phyloP scores from a whole-genome alignment of 2,329 filamentous ascomycete species.

The Aspergillus oerlinghausenensis region DNA sequence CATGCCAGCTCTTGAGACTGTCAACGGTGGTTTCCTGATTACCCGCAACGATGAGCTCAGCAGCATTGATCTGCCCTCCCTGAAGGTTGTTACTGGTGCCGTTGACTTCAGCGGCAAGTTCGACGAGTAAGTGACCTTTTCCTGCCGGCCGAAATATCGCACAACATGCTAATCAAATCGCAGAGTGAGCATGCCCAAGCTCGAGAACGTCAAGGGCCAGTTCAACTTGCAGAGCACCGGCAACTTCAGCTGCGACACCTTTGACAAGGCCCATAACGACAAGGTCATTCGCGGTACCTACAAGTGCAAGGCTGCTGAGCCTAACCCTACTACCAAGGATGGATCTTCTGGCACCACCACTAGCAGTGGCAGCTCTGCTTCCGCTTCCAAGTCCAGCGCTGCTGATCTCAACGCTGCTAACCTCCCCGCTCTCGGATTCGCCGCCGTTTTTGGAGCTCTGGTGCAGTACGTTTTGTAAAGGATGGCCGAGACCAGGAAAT shows the following conservation, averaged over 20 bases:
- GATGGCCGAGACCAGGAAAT: conserved; percentile 26
- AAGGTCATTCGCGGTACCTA: conserved; percentile 46
- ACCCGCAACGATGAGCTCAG: conserved; percentile 80
- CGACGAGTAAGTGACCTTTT: conserved; percentile 59
- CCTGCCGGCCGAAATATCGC: not conserved
- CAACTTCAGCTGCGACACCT: conserved; percentile 55
- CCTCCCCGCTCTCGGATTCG: conserved; percentile 38
- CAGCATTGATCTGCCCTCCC: conserved; percentile 61
- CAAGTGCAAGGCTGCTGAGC: conserved; percentile 38
- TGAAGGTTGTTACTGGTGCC: conserved; percentile 70
- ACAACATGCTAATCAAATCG: conserved; percentile 28
- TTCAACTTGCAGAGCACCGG: conserved; percentile 66
- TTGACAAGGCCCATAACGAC: conserved; percentile 44
- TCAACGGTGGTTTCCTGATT: conserved; percentile 77
- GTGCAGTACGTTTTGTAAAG: conserved; percentile 45
- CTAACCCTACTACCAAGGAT: conserved; percentile 34
- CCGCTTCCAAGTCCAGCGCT: conserved; percentile 34
- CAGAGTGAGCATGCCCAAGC: conserved; percentile 66
- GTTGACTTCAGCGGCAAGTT: conserved; percentile 84
- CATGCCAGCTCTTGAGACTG: conserved; percentile 61
- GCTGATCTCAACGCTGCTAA: conserved; percentile 33
- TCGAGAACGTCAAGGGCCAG: conserved; percentile 65
- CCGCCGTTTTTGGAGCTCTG: conserved; percentile 43
- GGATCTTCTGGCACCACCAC: conserved; percentile 29
- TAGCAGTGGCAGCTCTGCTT: conserved; percentile 20